phyloP scores from a whole-genome alignment of 371 early-diverging fungal species.

The Saksenaea vasiformis region DNA sequence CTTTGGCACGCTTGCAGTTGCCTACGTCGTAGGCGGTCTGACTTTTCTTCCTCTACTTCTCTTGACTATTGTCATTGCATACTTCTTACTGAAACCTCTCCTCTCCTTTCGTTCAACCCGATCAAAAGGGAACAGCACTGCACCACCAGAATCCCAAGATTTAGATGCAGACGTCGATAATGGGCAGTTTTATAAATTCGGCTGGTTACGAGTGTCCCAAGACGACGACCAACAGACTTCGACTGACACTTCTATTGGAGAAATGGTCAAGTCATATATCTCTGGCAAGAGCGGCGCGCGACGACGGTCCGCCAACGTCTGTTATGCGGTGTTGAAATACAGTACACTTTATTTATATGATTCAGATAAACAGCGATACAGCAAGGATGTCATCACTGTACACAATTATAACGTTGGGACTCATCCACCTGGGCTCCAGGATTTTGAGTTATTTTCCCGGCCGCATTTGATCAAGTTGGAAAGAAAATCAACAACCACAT shows the following conservation, averaged over 20 bases:
- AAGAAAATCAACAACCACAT: neutral
- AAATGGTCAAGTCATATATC: constrained; percentile 44
- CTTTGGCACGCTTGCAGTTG: constrained; percentile 16
- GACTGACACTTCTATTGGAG: constrained; percentile 34
- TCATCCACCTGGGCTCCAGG: constrained; percentile 61
- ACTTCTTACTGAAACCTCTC: constrained; percentile 4
- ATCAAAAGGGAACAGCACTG: neutral
- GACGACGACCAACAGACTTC: constrained; percentile 30
- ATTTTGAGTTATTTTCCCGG: constrained; percentile 61
- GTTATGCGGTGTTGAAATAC: constrained; percentile 79
- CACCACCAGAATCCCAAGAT: constrained; percentile 3
- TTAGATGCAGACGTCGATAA: constrained; percentile 4
- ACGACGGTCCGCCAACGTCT: constrained; percentile 58
- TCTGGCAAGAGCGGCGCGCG: constrained; percentile 35
- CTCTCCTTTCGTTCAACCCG: constrained; percentile 9
- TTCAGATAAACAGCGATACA: constrained; percentile 78
- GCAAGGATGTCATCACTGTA: constrained; percentile 74
- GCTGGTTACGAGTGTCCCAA: constrained; percentile 52
- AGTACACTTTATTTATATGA: constrained; percentile 84
- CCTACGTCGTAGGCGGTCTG: constrained; percentile 47
- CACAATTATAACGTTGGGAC: constrained; percentile 66
- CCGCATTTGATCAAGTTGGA: constrained; percentile 55
- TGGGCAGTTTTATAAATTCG: constrained; percentile 42
- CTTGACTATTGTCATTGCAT: constrained; percentile 6
- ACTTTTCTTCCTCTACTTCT: constrained; percentile 46